These are phyloP conservation scores for Cucurbita ficifolia DNA, from an alignment of 306 rosid genomes.

Conservation along the genomic window DNA sequence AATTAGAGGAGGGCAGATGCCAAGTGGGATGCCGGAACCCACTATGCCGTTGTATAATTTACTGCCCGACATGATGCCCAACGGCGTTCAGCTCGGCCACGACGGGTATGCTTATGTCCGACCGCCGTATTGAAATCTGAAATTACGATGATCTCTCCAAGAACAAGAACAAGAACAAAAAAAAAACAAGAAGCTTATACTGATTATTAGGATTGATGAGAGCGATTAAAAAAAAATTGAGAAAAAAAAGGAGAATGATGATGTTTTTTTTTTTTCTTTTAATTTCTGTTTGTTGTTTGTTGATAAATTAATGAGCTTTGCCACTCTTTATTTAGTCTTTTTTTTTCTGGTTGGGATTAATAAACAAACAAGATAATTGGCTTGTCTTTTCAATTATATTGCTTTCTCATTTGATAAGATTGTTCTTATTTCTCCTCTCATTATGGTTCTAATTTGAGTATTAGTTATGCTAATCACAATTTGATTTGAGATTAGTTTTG, in stretches of 20 bases:
- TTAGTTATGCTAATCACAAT: background rate
- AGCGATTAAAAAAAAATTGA: no score
- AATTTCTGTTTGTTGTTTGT: no score
- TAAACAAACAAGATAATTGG: background rate
- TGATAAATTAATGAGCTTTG: no score
- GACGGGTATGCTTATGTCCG: constrained; percentile 60
- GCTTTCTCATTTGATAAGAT: background rate
- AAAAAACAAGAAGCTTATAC: background rate
- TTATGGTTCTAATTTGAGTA: background rate
- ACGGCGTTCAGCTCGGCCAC: constrained; percentile 49
- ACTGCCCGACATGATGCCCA: constrained; percentile 48
- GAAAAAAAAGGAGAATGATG: background rate
- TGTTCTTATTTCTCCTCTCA: background rate
- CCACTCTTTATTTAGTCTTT: background rate
- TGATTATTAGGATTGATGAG: background rate
- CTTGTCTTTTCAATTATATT: background rate
- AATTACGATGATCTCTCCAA: no score
- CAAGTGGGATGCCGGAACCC: constrained; percentile 39
- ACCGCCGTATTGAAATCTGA: constrained; percentile 29
- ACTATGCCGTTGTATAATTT: constrained; percentile 50
- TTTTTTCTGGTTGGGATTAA: background rate
- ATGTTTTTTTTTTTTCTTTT: background rate
- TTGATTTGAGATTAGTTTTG: background rate
- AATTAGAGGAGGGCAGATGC: constrained; percentile 27
- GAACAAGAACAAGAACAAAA: no score